These are phyloP conservation scores for Thermoascus crustaceus DNA, from an alignment of 2,329 filamentous ascomycete genomes.

Conservation along the genomic window DNA sequence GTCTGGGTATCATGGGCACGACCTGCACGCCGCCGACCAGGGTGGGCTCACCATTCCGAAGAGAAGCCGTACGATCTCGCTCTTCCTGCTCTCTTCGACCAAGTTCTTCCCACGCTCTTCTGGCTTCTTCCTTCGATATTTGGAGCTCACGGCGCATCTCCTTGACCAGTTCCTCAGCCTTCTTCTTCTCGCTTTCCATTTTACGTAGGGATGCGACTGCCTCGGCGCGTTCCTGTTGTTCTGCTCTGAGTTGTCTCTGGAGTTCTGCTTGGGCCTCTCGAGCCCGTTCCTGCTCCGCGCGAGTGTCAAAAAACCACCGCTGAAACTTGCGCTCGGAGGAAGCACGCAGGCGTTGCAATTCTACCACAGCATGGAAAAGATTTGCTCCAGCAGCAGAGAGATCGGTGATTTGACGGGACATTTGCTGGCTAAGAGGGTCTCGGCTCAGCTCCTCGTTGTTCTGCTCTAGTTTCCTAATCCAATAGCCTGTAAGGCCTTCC, in stretches of 20 bases:
- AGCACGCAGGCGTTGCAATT: conserved; percentile 84
- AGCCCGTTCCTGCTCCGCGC: conserved; percentile 74
- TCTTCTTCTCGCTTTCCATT: conserved; percentile 59
- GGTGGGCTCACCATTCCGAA: conserved; percentile 80
- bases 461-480: conserved; percentile 86
- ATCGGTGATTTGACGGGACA: conserved; percentile 90
- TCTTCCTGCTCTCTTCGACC: conserved; percentile 89
- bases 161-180: conserved; percentile 66
- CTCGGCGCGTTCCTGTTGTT: conserved; percentile 62
- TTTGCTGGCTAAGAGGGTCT: conserved; percentile 76
- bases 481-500: conserved; percentile 95
- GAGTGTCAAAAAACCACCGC: conserved; percentile 95
- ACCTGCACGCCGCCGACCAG: conserved; percentile 90
- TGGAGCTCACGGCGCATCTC: conserved; percentile 89
- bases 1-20: conserved; percentile 74
- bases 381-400: conserved; percentile 96
- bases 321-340: conserved; percentile 97
- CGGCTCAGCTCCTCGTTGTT: conserved; percentile 77
- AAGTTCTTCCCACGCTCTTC: conserved; percentile 93
- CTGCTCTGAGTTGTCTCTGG: conserved; percentile 65
- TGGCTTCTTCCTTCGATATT: conserved; percentile 93
- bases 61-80: conserved; percentile 72
- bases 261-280: conserved; percentile 75
- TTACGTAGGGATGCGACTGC: conserved; percentile 59
- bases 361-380: conserved; percentile 93